Conservation (phyloP, 768 basidiomycete genomes). For the Pleurotus platypus region DNA sequence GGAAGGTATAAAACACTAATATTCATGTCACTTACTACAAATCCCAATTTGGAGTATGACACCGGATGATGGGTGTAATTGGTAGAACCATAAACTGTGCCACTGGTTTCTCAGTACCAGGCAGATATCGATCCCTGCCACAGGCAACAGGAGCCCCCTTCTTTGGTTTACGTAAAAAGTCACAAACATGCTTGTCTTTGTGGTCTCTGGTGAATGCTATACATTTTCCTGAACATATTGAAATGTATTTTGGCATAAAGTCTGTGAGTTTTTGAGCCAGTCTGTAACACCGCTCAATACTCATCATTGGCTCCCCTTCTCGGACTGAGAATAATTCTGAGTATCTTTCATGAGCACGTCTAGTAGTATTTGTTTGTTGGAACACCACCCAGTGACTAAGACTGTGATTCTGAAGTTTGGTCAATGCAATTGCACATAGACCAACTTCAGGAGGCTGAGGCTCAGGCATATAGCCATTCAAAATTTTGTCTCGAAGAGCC, state of each 20-base stretch:
- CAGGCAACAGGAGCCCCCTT: slow-evolving; percentile 14
- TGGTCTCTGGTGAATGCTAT: slow-evolving; percentile 22
- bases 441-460: background rate
- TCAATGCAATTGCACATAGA: background rate
- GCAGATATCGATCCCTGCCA: background rate
- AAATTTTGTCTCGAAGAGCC: background rate
- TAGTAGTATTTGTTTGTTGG: slow-evolving; percentile 18
- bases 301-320: slow-evolving; percentile 15
- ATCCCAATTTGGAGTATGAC: too few relatives aligned
- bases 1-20: too few relatives aligned
- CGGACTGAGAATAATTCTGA: slow-evolving; percentile 12
- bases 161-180: slow-evolving; percentile 12
- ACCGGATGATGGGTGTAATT: slow-evolving; percentile 20
- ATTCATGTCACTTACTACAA: too few relatives aligned
- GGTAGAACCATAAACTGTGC: slow-evolving; percentile 20
- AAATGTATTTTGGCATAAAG: slow-evolving; percentile 14
- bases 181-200: slow-evolving; percentile 9
- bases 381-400: slow-evolving; percentile 19
- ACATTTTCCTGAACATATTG: slow-evolving; percentile 22
- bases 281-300: slow-evolving; percentile 12
- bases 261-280: slow-evolving; percentile 14
- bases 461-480: background rate
- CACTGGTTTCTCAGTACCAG: slow-evolving; percentile 11
- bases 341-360: slow-evolving; percentile 18
- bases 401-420: slow-evolving; percentile 8